Percentiles rank a stretch among this genome's conserved stretches.
Conservation (phyloP, 2,329 filamentous ascomycete genomes). For the Exophiala viscosa region DNA sequence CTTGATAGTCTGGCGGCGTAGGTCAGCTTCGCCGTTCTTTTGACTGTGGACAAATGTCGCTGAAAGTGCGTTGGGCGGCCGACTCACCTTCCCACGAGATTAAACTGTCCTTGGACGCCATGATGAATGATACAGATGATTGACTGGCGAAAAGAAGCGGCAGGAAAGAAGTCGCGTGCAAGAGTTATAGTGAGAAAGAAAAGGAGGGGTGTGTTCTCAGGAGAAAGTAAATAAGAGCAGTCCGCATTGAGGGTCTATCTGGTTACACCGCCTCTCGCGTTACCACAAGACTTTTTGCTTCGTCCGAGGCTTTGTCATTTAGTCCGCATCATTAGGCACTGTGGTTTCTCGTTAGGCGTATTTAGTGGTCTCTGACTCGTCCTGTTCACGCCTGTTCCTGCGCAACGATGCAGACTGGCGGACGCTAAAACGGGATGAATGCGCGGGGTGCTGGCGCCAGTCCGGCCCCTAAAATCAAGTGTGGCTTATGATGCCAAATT, state of each 20-base stretch:
- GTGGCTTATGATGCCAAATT: no score
- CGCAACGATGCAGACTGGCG: neutral
- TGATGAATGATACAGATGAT: no score
- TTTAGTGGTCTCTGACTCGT: no score
- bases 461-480: constrained; percentile 1
- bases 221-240: neutral
- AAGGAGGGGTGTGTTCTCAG: neutral
- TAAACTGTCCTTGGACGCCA: constrained; percentile 22
- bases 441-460: constrained; percentile 15
- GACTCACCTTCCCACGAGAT: constrained; percentile 25
- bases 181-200: neutral
- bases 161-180: neutral
- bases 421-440: neutral
- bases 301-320: no score
- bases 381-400: constrained; percentile 9
- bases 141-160: neutral
- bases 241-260: no score
- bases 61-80: neutral
- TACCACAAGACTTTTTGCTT: no score
- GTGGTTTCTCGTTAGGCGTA: no score
- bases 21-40: neutral
- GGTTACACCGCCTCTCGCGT: no score
- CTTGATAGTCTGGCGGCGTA: constrained; percentile 25
- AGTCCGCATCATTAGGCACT: no score
- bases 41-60: neutral